These are phyloP conservation scores for Mycena vulgaris DNA, from an alignment of 768 basidiomycete species.

Conservation along the genomic window DNA sequence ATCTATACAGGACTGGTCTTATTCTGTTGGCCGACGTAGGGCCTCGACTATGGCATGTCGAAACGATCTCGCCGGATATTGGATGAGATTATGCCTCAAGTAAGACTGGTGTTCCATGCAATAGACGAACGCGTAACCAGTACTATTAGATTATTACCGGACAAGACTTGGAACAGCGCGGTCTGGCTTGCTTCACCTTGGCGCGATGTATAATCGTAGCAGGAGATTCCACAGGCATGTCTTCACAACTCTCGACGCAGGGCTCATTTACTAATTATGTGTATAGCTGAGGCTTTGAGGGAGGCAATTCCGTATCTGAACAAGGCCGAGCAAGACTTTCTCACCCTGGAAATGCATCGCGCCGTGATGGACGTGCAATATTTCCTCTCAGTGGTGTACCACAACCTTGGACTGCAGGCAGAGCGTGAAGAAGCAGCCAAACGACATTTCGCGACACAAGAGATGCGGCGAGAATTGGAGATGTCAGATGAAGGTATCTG, in stretches of 20 bases:
- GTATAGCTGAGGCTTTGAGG: constrained; percentile 58
- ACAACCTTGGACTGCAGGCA: constrained; percentile 71
- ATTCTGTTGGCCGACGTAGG: constrained; percentile 84
- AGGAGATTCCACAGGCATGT: constrained; percentile 60
- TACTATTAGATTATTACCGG: constrained; percentile 73
- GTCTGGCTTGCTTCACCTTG: constrained; percentile 79
- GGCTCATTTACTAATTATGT: background rate
- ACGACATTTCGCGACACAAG: constrained; percentile 64
- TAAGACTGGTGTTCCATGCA: constrained; percentile 43
- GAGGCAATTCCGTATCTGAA: constrained; percentile 75
- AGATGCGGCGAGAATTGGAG: constrained; percentile 59
- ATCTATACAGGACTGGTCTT: constrained; percentile 77
- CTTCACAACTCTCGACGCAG: background rate
- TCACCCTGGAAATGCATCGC: constrained; percentile 68
- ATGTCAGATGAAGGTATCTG: constrained; percentile 67
- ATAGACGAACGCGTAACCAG: background rate
- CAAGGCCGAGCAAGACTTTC: constrained; percentile 78
- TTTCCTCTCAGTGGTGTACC: constrained; percentile 77
- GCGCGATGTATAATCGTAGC: constrained; percentile 83
- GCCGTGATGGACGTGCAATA: constrained; percentile 81
- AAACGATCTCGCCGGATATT: constrained; percentile 74
- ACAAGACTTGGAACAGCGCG: constrained; percentile 82
- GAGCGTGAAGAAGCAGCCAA: constrained; percentile 71
- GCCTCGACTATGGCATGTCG: constrained; percentile 84
- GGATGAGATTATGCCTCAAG: constrained; percentile 89